A percentile compares a stretch with the other conserved stretches of the same genome.
Conservation (phyloP, 495 filamentous ascomycete species). For the Penicillium salamii region DNA sequence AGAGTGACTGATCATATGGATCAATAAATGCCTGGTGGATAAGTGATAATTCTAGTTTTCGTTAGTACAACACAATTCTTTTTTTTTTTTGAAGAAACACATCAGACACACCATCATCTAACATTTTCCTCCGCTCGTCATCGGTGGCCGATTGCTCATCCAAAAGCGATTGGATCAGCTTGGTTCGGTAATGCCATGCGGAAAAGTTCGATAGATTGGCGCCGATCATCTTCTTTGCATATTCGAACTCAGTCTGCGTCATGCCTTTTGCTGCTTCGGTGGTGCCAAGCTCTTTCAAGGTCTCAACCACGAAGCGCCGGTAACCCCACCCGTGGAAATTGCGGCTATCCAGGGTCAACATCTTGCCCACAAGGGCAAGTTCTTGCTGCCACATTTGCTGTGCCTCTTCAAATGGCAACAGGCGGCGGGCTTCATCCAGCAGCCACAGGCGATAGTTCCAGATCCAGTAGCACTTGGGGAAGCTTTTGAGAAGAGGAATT, state of each 20-base stretch:
- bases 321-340: conserved; percentile 99
- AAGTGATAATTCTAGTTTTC: conserved; percentile 60
- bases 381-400: conserved; percentile 78
- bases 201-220: conserved; percentile 90
- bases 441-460: conserved; percentile 97
- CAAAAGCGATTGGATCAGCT: conserved; percentile 73
- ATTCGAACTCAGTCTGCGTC: conserved; percentile 78
- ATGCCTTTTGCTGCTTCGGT: conserved; percentile 49
- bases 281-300: conserved; percentile 58
- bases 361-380: conserved; percentile 74
- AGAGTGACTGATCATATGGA: conserved; percentile 86
- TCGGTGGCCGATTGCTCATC: conserved; percentile 63
- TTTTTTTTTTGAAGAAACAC: not conserved
- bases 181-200: conserved; percentile 89
- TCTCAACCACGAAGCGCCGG: conserved; percentile 66
- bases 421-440: conserved; percentile 63
- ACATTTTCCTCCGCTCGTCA: conserved; percentile 58
- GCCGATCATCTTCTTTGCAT: conserved; percentile 84
- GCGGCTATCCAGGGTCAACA: conserved; percentile 79
- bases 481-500: conserved; percentile 75
- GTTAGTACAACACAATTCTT: not conserved
- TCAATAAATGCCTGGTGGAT: conserved; percentile 80
- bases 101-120: conserved; percentile 62
- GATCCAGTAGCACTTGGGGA: conserved; percentile 98
- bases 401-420: conserved; percentile 53